Conservation (phyloP, 768 basidiomycete species). For the Leccinum subtestaceum region DNA sequence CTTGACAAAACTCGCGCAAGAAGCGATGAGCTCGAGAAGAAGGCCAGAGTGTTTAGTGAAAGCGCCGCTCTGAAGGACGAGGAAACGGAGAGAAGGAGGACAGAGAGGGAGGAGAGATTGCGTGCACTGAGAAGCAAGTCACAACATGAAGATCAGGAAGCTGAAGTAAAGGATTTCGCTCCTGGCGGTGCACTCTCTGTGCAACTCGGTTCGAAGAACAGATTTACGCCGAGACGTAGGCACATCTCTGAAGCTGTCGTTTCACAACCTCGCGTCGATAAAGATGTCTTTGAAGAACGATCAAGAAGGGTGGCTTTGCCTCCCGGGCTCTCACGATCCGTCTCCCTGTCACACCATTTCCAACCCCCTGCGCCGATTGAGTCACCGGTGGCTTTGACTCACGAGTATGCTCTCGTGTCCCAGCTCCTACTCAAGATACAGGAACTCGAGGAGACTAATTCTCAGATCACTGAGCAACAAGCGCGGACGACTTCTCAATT, state of each 20-base stretch:
- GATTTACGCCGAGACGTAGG: constrained; percentile 24
- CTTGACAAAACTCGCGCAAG: constrained; percentile 71
- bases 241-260: constrained; percentile 28
- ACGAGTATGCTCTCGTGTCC: constrained; percentile 57
- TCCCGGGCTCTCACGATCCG: constrained; percentile 24
- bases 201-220: constrained; percentile 18
- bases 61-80: constrained; percentile 27
- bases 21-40: constrained; percentile 70
- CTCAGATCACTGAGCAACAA: constrained; percentile 64
- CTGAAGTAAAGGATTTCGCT: constrained; percentile 55
- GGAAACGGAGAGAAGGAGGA: constrained; percentile 29
- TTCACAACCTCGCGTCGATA: constrained; percentile 9
- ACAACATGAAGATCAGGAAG: constrained; percentile 29
- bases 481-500: constrained; percentile 57
- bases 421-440: constrained; percentile 72
- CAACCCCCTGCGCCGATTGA: constrained; percentile 10
- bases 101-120: constrained; percentile 49
- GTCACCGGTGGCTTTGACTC: constrained; percentile 18
- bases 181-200: constrained; percentile 48
- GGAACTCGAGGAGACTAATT: constrained; percentile 74
- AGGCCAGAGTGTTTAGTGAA: constrained; percentile 44
- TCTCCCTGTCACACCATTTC: constrained; percentile 22
- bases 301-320: constrained; percentile 21
- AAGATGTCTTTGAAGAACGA: constrained; percentile 10
- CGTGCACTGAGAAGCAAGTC: constrained; percentile 48